phyloP scores from a whole-genome alignment of 78 protist species.

The Mastigamoeba balamuthi region DNA sequence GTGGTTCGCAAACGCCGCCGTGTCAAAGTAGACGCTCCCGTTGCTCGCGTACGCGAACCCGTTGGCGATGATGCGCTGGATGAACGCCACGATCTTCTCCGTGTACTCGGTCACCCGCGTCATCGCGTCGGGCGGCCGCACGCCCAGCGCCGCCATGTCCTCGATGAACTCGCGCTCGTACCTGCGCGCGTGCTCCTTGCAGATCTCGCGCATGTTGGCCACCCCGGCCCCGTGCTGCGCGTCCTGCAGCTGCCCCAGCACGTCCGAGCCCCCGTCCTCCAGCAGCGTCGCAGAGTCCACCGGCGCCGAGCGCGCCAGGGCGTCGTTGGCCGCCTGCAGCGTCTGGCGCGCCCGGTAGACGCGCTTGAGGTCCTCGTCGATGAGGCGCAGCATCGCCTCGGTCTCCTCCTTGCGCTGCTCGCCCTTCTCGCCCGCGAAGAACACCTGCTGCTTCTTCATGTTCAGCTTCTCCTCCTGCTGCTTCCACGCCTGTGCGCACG shows the following conservation, averaged over 20 bases:
- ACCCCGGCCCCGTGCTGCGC: neutral
- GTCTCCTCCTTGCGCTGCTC: too few relatives aligned
- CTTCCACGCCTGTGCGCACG: too few relatives aligned
- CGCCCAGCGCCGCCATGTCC: constrained; percentile 22
- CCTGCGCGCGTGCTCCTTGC: constrained; percentile 17
- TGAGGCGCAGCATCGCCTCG: too few relatives aligned
- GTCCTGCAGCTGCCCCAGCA: constrained; percentile 1
- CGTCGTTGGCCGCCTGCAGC: too few relatives aligned
- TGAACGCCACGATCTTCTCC: constrained; percentile 76
- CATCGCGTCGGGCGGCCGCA: constrained; percentile 72
- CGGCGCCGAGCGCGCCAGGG: neutral
- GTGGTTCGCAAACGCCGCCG: constrained; percentile 10
- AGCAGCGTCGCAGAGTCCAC: neutral
- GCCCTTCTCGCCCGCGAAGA: too few relatives aligned
- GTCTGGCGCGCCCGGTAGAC: too few relatives aligned
- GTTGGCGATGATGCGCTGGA: constrained; percentile 66
- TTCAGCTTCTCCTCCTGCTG: too few relatives aligned
- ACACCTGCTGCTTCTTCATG: too few relatives aligned
- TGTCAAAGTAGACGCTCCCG: constrained; percentile 80
- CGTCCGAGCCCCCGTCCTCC: neutral
- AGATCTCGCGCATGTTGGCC: neutral
- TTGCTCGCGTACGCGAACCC: constrained; percentile 73
- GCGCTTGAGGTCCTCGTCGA: too few relatives aligned
- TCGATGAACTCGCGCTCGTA: constrained; percentile 76
- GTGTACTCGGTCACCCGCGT: constrained; percentile 96